Base-by-base conservation (phyloP, 1,284 basidiomycete genomes). In the Gymnopus androsaceus region DNA sequence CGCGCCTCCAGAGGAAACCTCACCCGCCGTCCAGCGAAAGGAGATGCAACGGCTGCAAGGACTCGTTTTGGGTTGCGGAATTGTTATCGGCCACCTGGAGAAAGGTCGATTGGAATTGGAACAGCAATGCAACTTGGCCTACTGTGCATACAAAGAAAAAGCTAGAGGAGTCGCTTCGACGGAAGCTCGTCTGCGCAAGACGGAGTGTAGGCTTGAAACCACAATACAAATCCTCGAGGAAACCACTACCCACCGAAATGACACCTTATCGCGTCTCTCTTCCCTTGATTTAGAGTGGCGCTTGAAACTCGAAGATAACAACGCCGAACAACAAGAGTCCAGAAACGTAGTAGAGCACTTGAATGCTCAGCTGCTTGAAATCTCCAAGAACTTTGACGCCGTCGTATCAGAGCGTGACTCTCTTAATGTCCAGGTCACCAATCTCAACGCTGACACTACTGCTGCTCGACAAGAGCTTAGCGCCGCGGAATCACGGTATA, bases 321-420 rank as follows among this genome's bases (percentile, higher is more conserved):
- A 72, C 28, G 63, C 59, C 23, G 70, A 71, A 11, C 71, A 73
- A 50, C 69, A 70, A 45, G 77, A 79, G 54, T 66, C 67, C 30
- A 70, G 67, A 19, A 71, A 69, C 31, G 64, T 63, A 21, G 55
- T 81, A n/a, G 68, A 76, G 19, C 69, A 75, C 46, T 67, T 76
- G 19, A 70, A 76, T 53, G 65, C 63, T 1, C 72, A 76, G 50
- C 64, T 86, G 9, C 56, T 62, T 5, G 73, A 76, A 15, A 62
- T 79, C 17, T 70, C 72, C 12, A 70, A 75, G 28, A 67, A 73
- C 14, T 74, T 83, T 17, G 77, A 84, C 42, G 72, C 78, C 38
- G 70, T 80, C 28, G 84, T 87, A 63, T 81, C 84, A 0, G 79
- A 87, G 59, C 82, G 86, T 12, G 78, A 84, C 59, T 81, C 86